Percentiles rank a stretch among this genome's conserved stretches.
These are phyloP conservation scores for Haematococcus lacustris DNA, from an alignment of 139 green algal genomes.

Conservation along the genomic window DNA sequence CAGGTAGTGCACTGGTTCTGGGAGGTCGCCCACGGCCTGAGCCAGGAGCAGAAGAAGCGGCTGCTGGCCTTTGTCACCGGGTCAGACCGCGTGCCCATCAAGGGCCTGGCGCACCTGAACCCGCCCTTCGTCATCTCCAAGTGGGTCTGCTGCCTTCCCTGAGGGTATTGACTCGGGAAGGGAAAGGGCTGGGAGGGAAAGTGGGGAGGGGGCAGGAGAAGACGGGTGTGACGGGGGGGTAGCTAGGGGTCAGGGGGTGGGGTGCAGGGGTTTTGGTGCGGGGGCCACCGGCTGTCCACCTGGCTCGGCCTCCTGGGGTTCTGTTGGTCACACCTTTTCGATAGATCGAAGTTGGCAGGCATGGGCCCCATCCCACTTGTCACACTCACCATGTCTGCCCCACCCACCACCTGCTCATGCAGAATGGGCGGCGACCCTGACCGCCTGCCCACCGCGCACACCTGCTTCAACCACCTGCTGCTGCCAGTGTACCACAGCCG, in stretches of 20 bases:
- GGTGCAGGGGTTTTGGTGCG: too few species aligned
- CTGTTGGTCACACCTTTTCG: too few species aligned
- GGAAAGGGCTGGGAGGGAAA: neutral
- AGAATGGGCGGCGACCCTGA: constrained; percentile 36
- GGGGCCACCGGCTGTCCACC: too few species aligned
- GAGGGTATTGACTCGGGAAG: too few species aligned
- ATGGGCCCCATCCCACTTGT: too few species aligned
- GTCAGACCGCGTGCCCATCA: constrained; percentile 62
- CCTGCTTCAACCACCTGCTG: constrained; percentile 90
- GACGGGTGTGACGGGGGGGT: too few species aligned
- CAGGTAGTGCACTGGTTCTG: constrained; percentile 70
- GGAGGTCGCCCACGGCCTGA: constrained; percentile 46
- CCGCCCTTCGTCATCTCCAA: constrained; percentile 51
- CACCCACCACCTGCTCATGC: neutral
- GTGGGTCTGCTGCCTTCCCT: too few species aligned
- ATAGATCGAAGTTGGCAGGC: too few species aligned
- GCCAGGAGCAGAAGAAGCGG: constrained; percentile 32
- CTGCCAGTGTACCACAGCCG: constrained; percentile 63
- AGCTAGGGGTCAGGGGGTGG: too few species aligned
- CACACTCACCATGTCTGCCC: too few species aligned
- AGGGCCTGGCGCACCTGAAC: constrained; percentile 52
- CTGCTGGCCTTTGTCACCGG: constrained; percentile 69
- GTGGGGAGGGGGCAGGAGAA: neutral
- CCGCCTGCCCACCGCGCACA: constrained; percentile 78
- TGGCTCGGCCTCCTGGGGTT: too few species aligned